Evolutionary conservation across 768 basidiomycete genomes (phyloP), one percentile per base, ranked within the genome.

Genomic region (Lentinula edodes): DNA sequence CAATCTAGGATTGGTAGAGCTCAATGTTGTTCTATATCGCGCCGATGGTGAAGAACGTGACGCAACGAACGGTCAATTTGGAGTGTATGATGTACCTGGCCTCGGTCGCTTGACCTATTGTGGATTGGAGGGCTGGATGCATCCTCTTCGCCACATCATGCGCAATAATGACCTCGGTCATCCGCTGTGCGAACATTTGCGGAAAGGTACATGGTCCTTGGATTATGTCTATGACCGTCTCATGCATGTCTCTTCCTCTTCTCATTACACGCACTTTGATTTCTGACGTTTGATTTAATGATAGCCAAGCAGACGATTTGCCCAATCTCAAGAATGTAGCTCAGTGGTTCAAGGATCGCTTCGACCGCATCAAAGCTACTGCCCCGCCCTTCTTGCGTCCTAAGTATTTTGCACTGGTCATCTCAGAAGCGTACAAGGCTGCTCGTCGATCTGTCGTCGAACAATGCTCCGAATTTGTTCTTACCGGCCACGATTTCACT

Each of bases 71-170:
- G 92, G 92, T 1, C 82, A 86, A 63, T 86, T 88, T 69, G 95
- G 97, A 3, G 83, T 78, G 1, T 98, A 98, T 72, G 82, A 88
- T 52, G 75, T 99, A 38, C 91, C 95, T 5, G 84, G 81, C 23
- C 68, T 84, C 23, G 93, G 90, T 0, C 82, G 83, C 62, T 76
- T 95, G 72, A 86, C 84, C 10, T 99, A 98, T 73, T 98, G 95
- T 68, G 97, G 97, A 16, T 72, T 98, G 55, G 93, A 98, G 69
- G 97, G 97, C 1, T 99, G 95, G 94, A 98, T 99, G 94, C 84
- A 88, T 66, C 87, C 87, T 0, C 76, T 98, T 59, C 81, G 85
- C 42, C 85, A 85, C 66, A 86, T 98, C 71, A 95, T 95, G 85
- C 80, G 80, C 65, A 83, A 86, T 68, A 98, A 98, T 72, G 95